phyloP scores from a whole-genome alignment of 1,284 basidiomycete species.

The Schizophyllum amplum region DNA sequence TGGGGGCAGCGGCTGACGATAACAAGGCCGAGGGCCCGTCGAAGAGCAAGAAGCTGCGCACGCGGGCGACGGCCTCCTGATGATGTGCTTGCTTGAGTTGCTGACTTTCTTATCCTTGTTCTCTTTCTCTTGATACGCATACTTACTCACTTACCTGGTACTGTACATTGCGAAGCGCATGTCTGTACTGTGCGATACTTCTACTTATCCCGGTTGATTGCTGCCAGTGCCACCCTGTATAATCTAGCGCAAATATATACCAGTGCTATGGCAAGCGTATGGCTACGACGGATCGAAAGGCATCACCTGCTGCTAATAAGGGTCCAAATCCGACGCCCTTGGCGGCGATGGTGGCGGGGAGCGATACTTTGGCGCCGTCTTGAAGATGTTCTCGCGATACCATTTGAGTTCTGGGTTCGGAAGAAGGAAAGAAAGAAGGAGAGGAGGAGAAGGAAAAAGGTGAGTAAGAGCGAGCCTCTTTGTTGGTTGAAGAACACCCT shows the following conservation, averaged over 20 bases:
- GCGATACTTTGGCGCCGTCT: not conserved
- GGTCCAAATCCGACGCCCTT: not conserved
- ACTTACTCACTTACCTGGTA: no score
- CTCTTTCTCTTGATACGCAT: no score
- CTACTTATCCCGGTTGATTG: no score
- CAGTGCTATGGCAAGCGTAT: no score
- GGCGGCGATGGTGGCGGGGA: not conserved
- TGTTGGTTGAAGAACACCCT: not conserved
- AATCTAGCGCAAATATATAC: no score
- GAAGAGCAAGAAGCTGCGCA: not conserved
- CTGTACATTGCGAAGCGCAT: no score
- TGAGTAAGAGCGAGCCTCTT: not conserved
- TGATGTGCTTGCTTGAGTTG: not conserved
- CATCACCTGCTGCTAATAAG: no score
- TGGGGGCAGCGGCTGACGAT: no score
- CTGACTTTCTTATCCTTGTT: no score
- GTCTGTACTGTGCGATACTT: no score
- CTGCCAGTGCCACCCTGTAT: no score
- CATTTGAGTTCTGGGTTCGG: conserved; percentile 42
- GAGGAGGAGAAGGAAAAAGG: not conserved
- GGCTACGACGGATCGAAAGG: no score
- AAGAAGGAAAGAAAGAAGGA: not conserved
- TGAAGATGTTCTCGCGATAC: conserved; percentile 54
- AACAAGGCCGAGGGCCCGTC: not conserved
- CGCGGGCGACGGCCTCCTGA: not conserved